Base-by-base conservation (phyloP, 208 protist species). In the Wallacemonas collosoma region DNA sequence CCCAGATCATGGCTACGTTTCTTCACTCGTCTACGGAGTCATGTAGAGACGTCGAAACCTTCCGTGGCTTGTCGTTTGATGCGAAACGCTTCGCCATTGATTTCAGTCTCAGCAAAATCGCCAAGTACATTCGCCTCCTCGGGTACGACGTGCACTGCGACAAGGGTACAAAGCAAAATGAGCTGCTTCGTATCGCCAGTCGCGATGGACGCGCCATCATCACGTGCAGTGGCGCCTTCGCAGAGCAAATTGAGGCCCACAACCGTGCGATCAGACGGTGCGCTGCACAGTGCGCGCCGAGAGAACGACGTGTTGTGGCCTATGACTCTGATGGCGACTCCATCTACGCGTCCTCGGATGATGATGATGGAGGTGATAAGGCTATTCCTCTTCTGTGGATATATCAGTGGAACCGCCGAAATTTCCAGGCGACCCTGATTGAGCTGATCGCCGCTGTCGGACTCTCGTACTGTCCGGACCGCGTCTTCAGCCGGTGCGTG, bases 281-380 rank as follows among this genome's bases (percentile, higher is more conserved):
- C 7, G 14, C 2, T 9, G 56, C 57, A 35, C 56, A 36, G 38
- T 64, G 36, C n/a, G 39, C 38, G 15, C 65, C 44, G 1, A 14
- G 17, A 6, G 9, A 72, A 69, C 66, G 67, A 3, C 65, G 58
- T 53, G 82, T 94, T 2, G 84, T 90, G 2, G 83, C 79, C 3
- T 92, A 94, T 76, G 79, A 91, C 79, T 94, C 89, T 1, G 86
- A 94, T 58, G 86, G 89, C 14, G 89, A 88, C 54, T 89, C 80
- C 15, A 66, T 91, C 26, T 94, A 91, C 77, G 88, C 86, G 14
- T 68, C 77, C 4, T 73, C 69, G 11, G 61, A 48, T 48, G 70
- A 70, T 9, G 80, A 75, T 36, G 69, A 50, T 9, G 3, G 1
- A 1, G 61, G 65, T 2, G 76, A 83, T 43, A 72, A 76, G n/a